Evolutionary conservation across 805 yeast species (phyloP).

Genomic region (Pichia cephalocereana): DNA sequence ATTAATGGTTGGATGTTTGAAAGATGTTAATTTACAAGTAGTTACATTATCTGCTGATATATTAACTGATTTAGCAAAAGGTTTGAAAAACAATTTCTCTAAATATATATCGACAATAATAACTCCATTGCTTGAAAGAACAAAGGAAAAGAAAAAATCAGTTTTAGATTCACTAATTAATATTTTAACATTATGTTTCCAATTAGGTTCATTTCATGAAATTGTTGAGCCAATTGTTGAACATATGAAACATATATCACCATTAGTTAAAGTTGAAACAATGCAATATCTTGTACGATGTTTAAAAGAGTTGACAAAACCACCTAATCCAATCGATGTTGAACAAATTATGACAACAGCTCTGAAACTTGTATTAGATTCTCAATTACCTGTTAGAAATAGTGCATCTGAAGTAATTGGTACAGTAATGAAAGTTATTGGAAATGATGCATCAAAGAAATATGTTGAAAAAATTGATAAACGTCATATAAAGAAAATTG

Average conservation of each 20-base stretch:
- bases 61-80: slow-evolving; percentile 51
- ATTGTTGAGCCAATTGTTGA: slow-evolving; percentile 51
- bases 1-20: slow-evolving; percentile 59
- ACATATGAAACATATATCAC: slow-evolving; percentile 68
- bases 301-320: slow-evolving; percentile 36
- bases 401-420: slow-evolving; percentile 75
- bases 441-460: slow-evolving; percentile 54
- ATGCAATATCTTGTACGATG: slow-evolving; percentile 57
- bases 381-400: slow-evolving; percentile 76
- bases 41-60: slow-evolving; percentile 71
- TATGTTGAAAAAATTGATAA: slow-evolving; percentile 65
- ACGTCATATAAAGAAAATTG: slow-evolving; percentile 56
- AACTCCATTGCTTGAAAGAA: slow-evolving; percentile 63
- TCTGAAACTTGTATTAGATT: slow-evolving; percentile 64
- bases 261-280: slow-evolving; percentile 70
- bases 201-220: slow-evolving; percentile 39
- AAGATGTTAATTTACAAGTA: slow-evolving; percentile 84
- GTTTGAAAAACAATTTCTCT: slow-evolving; percentile 49
- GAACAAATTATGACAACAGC: slow-evolving; percentile 48
- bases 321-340: slow-evolving; percentile 46
- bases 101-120: slow-evolving; percentile 46
- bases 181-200: slow-evolving; percentile 59
- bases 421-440: slow-evolving; percentile 71
- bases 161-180: slow-evolving; percentile 63
- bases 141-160: slow-evolving; percentile 78